A percentile compares a stretch with the other conserved stretches of the same genome.
phyloP scores from a whole-genome alignment of 2,329 filamentous ascomycete species.

The Chalara sp. region DNA sequence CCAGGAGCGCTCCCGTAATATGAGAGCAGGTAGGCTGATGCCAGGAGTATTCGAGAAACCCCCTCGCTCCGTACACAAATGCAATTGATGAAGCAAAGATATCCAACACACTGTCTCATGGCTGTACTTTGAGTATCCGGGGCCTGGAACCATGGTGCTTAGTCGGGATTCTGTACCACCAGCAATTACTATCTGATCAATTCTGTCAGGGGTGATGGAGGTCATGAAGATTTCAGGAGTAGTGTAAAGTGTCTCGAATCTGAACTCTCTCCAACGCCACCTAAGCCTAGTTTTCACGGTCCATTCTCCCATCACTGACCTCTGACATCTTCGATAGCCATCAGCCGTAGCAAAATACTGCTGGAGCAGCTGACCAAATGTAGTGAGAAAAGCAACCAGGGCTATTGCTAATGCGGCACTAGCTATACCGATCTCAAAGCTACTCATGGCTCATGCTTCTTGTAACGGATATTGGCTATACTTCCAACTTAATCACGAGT shows the following conservation, averaged over 20 bases:
- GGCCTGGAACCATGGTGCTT: constrained; percentile 5
- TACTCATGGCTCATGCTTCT: not conserved
- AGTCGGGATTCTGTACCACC: constrained; percentile 9
- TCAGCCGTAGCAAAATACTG: constrained; percentile 28
- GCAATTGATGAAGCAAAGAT: not conserved
- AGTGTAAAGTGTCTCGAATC: constrained; percentile 26
- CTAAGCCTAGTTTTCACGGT: constrained; percentile 14
- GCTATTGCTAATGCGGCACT: constrained; percentile 23
- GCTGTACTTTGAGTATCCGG: not conserved
- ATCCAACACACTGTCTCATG: constrained; percentile 3
- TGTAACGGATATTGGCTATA: too few species aligned
- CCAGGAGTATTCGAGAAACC: not conserved
- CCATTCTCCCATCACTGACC: constrained; percentile 26
- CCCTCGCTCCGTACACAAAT: not conserved
- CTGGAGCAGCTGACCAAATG: constrained; percentile 23
- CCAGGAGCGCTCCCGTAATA: constrained; percentile 24
- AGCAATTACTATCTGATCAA: constrained; percentile 9
- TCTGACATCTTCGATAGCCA: constrained; percentile 26
- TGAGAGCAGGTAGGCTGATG: constrained; percentile 13
- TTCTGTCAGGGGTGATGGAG: constrained; percentile 4
- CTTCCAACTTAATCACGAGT: too few species aligned
- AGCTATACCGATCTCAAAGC: constrained; percentile 5
- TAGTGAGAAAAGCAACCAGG: constrained; percentile 24
- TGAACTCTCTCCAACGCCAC: constrained; percentile 25
- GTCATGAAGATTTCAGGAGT: constrained; percentile 21